Conservation (phyloP, 768 basidiomycete species). For the Lentinula sp. region DNA sequence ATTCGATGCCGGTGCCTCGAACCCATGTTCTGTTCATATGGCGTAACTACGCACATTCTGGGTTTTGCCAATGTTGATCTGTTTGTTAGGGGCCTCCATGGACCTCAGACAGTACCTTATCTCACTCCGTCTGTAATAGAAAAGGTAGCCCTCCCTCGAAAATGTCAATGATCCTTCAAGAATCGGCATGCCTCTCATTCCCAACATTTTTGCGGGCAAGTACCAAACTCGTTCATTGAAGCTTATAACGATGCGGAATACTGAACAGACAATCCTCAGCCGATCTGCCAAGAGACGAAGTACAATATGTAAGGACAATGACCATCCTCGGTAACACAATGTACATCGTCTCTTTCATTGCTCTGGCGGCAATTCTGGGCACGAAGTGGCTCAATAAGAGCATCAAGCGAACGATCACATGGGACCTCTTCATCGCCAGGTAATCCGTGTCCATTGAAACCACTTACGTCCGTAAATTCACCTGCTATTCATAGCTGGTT, state of each 20-base stretch:
- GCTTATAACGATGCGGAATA: too few relatives aligned
- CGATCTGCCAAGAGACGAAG: background rate
- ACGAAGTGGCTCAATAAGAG: background rate
- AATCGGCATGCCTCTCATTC: background rate
- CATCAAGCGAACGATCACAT: background rate
- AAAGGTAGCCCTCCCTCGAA: background rate
- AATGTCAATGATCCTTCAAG: background rate
- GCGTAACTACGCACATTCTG: too few relatives aligned
- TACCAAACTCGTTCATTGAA: background rate
- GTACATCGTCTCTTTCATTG: background rate
- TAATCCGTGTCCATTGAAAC: background rate
- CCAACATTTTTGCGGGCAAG: background rate
- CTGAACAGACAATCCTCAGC: background rate
- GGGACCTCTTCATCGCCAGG: background rate
- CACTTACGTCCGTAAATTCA: background rate
- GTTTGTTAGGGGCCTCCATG: too few relatives aligned
- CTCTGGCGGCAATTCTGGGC: background rate
- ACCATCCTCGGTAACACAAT: background rate
- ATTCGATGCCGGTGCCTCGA: background rate
- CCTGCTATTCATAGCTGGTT: background rate
- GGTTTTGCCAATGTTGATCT: too few relatives aligned
- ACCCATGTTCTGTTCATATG: too few relatives aligned
- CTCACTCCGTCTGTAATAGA: background rate
- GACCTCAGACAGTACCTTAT: background rate
- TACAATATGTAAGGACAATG: background rate